Percentiles rank a stretch among this genome's conserved stretches.
Evolutionary conservation across 805 yeast species (phyloP).

Genomic region (Monosporozyma solicola): DNA sequence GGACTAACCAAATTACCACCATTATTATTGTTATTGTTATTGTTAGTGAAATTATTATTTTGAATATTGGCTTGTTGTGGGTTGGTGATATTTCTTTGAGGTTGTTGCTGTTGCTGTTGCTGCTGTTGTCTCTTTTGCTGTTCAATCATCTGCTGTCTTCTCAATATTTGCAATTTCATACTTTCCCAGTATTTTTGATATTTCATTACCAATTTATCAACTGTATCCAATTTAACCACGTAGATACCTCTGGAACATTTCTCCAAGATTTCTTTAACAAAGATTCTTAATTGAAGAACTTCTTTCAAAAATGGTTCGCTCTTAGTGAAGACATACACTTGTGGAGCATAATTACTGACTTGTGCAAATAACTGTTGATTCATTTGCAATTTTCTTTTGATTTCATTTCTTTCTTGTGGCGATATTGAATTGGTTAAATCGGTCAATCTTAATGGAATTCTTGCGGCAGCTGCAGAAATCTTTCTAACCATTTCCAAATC

Average conservation of each 20-base stretch:
- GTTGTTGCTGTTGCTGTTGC: slow-evolving; percentile 1
- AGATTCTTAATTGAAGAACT: slow-evolving; percentile 66
- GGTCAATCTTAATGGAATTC: slow-evolving; percentile 55
- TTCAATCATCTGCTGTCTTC: slow-evolving; percentile 33
- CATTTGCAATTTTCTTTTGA: slow-evolving; percentile 42
- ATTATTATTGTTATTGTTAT: slow-evolving; percentile 3
- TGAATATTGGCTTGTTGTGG: slow-evolving; percentile 1
- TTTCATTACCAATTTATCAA: slow-evolving; percentile 62
- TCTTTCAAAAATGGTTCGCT: slow-evolving; percentile 68
- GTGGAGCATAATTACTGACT: slow-evolving; percentile 69
- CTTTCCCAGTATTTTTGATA: slow-evolving; percentile 66
- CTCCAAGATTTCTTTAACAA: slow-evolving; percentile 70
- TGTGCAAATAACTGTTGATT: slow-evolving; percentile 48
- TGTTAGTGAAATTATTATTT: not conserved
- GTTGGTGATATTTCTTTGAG: not conserved
- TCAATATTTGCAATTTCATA: slow-evolving; percentile 53
- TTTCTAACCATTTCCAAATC: slow-evolving; percentile 53
- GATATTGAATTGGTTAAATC: slow-evolving; percentile 55
- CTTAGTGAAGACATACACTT: slow-evolving; percentile 66
- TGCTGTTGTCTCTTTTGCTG: slow-evolving; percentile 21
- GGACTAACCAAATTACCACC: slow-evolving; percentile 7
- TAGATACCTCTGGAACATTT: slow-evolving; percentile 55
- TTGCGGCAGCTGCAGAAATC: slow-evolving; percentile 60
- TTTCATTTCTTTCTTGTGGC: slow-evolving; percentile 54
- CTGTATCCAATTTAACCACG: slow-evolving; percentile 62